Evolutionary conservation across 1,139 yeast genomes (phyloP).

Genomic region (Suhomyces chickasaworum): DNA sequence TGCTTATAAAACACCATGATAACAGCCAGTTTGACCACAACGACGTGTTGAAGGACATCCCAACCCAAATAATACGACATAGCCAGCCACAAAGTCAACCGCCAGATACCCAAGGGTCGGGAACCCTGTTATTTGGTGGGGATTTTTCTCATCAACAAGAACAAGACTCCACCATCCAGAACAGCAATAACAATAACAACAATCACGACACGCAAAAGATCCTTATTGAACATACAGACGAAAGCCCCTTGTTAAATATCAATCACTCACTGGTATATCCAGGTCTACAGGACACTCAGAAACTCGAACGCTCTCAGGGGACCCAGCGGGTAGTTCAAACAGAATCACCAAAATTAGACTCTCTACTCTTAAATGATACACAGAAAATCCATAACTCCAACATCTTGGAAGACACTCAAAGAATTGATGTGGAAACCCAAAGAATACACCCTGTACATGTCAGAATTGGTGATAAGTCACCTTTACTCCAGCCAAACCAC

Average conservation of each 20-base stretch:
- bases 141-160: background rate
- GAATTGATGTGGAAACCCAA: background rate
- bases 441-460: background rate
- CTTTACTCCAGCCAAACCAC: background rate
- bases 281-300: conserved; percentile 3
- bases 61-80: conserved; percentile 6
- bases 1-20: background rate
- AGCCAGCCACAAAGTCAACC: too few species aligned
- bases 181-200: too few species aligned
- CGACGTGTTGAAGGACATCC: background rate
- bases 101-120: conserved; percentile 6
- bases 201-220: conserved; percentile 1
- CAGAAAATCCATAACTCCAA: background rate
- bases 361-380: background rate
- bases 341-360: background rate
- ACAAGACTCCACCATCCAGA: background rate
- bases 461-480: background rate
- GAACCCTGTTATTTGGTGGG: conserved; percentile 4
- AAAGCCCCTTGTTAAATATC: background rate
- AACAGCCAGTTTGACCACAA: background rate
- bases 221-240: background rate
- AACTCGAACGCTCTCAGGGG: too few species aligned
- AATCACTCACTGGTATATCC: background rate
- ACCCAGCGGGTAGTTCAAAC: too few species aligned
- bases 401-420: conserved; percentile 1